Percentiles rank a stretch among this genome's conserved stretches.
phyloP scores from a whole-genome alignment of 495 filamentous ascomycete genomes.

The Penicillium coprophilum region DNA sequence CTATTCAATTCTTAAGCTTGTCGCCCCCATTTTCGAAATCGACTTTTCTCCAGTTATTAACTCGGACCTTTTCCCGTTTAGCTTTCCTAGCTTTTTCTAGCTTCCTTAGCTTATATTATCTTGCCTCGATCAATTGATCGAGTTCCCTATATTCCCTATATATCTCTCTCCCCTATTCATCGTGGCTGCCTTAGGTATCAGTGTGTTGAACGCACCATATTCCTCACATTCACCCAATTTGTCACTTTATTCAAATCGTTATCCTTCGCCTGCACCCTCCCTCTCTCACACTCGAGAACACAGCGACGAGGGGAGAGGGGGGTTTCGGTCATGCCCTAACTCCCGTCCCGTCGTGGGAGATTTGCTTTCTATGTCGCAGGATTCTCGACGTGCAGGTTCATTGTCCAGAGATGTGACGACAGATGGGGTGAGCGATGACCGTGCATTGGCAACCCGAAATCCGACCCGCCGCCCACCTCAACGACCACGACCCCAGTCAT shows the following conservation, averaged over 20 bases:
- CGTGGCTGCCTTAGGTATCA: slow-evolving; percentile 48
- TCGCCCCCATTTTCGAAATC: not conserved
- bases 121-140: slow-evolving; percentile 7
- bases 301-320: slow-evolving; percentile 41
- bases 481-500: slow-evolving; percentile 38
- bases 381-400: slow-evolving; percentile 35
- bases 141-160: slow-evolving; percentile 7
- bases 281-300: slow-evolving; percentile 43
- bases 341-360: slow-evolving; percentile 30
- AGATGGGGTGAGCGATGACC: slow-evolving; percentile 33
- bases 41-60: too few species aligned
- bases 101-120: not conserved
- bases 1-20: slow-evolving; percentile 21
- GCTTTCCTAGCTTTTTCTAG: not conserved
- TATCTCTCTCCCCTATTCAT: slow-evolving; percentile 23
- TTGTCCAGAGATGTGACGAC: slow-evolving; percentile 30
- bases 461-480: slow-evolving; percentile 29
- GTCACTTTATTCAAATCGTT: slow-evolving; percentile 38
- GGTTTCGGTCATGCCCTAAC: slow-evolving; percentile 48
- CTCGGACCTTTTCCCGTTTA: slow-evolving; percentile 20
- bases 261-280: slow-evolving; percentile 36
- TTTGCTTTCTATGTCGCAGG: slow-evolving; percentile 52
- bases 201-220: slow-evolving; percentile 36
- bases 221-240: slow-evolving; percentile 32
- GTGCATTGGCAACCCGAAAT: slow-evolving; percentile 24